Conservation (phyloP, 352 stramenopile genomes). For the Pythium grandisporangium region DNA sequence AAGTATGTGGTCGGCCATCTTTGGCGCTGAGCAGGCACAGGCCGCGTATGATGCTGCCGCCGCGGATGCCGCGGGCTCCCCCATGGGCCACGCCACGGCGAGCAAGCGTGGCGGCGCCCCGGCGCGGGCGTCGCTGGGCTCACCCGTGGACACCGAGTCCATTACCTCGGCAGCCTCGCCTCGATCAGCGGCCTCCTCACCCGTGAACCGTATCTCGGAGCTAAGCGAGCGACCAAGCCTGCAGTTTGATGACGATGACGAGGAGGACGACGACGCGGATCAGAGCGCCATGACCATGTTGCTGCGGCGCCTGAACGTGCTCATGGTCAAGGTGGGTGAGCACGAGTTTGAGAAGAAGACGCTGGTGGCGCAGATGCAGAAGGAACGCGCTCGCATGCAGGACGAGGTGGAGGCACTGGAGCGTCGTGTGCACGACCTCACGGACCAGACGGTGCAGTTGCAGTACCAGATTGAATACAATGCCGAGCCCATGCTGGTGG, state of each 20-base stretch:
- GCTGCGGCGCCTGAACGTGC: slow-evolving; percentile 63
- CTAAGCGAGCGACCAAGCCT: slow-evolving; percentile 10
- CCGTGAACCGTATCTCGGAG: slow-evolving; percentile 1
- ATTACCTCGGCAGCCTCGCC: slow-evolving; percentile 10
- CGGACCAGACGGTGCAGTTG: slow-evolving; percentile 76
- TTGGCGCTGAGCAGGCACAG: slow-evolving; percentile 16
- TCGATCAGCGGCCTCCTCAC: slow-evolving; percentile 7
- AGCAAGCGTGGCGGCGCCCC: no score
- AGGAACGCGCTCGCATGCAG: slow-evolving; percentile 47
- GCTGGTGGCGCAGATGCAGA: slow-evolving; percentile 78
- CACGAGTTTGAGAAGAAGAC: slow-evolving; percentile 86
- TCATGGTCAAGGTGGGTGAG: slow-evolving; percentile 81
- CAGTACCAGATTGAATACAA: slow-evolving; percentile 81
- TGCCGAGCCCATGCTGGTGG: slow-evolving; percentile 74
- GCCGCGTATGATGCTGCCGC: not conserved
- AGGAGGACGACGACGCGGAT: slow-evolving; percentile 17
- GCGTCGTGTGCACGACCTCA: slow-evolving; percentile 55
- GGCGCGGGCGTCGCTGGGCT: not conserved
- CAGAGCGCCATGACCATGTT: slow-evolving; percentile 65
- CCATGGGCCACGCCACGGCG: not conserved
- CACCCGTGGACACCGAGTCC: slow-evolving; percentile 15
- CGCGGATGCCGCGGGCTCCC: not conserved
- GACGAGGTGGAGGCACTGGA: slow-evolving; percentile 30
- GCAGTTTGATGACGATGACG: not conserved
- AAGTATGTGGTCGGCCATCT: slow-evolving; percentile 21